phyloP scores from a whole-genome alignment of 257 asterid genomes.

The Capsicum chinense region DNA sequence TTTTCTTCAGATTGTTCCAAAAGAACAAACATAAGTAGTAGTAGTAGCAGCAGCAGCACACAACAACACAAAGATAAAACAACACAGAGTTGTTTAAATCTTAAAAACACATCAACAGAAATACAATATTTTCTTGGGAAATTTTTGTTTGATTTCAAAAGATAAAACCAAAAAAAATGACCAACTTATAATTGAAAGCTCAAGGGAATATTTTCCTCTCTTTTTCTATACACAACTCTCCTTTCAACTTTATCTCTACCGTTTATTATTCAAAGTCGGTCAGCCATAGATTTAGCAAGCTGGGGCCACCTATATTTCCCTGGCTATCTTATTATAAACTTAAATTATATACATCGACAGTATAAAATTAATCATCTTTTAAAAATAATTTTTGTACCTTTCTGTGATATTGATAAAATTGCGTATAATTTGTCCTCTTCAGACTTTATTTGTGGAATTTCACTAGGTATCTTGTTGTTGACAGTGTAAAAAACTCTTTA shows the following conservation, averaged over 20 bases:
- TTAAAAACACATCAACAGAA: conserved; percentile 36
- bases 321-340: background rate
- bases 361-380: background rate
- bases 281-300: conserved; percentile 53
- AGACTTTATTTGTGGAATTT: no score
- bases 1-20: conserved; percentile 38
- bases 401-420: no score
- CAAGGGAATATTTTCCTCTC: conserved; percentile 60
- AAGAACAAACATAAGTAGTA: conserved; percentile 34
- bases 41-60: background rate
- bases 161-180: conserved; percentile 54
- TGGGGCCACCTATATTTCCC: background rate
- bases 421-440: no score
- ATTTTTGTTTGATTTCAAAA: conserved; percentile 55
- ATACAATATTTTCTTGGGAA: background rate
- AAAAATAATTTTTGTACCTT: no score
- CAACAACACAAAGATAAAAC: background rate
- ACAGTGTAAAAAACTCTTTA: no score
- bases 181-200: conserved; percentile 43
- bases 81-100: conserved; percentile 33
- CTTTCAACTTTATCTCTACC: conserved; percentile 58
- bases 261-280: conserved; percentile 62
- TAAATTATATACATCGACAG: background rate
- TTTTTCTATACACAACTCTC: conserved; percentile 40
- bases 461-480: no score